A percentile compares a stretch with the other conserved stretches of the same genome.
phyloP scores from a whole-genome alignment of 305 asterid genomes.

The Fraxinus nigra region DNA sequence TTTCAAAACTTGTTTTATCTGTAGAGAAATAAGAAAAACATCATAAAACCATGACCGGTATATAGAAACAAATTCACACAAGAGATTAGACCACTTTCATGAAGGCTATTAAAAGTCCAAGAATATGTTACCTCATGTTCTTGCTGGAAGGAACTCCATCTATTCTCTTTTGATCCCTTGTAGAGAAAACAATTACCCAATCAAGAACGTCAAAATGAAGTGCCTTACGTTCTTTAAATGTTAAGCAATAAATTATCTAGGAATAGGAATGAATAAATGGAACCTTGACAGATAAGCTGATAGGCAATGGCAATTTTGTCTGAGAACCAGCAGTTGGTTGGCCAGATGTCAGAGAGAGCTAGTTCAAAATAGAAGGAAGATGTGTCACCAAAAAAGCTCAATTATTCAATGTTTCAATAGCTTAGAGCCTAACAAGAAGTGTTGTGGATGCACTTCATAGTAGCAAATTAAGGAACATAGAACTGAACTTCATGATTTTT shows the following conservation, averaged over 20 bases:
- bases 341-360: slow-evolving; percentile 78
- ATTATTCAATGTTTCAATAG: not conserved
- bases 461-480: not conserved
- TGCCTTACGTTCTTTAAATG: not conserved
- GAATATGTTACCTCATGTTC: not conserved
- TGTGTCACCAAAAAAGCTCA: slow-evolving; percentile 22
- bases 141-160: slow-evolving; percentile 8
- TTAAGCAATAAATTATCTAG: not conserved
- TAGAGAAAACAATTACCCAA: slow-evolving; percentile 22
- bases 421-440: not conserved
- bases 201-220: slow-evolving; percentile 18
- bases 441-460: slow-evolving; percentile 1
- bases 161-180: not conserved
- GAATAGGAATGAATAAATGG: slow-evolving; percentile 19
- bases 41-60: not conserved
- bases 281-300: slow-evolving; percentile 51
- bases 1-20: not conserved
- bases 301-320: slow-evolving; percentile 38
- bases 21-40: not conserved
- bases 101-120: not conserved
- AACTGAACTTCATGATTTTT: slow-evolving; percentile 1
- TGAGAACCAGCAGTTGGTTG: slow-evolving; percentile 35
- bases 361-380: slow-evolving; percentile 27
- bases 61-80: not conserved
- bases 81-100: not conserved